Evolutionary conservation across 1,284 basidiomycete species (phyloP).

Genomic region (Heterobasidion occidentale): DNA sequence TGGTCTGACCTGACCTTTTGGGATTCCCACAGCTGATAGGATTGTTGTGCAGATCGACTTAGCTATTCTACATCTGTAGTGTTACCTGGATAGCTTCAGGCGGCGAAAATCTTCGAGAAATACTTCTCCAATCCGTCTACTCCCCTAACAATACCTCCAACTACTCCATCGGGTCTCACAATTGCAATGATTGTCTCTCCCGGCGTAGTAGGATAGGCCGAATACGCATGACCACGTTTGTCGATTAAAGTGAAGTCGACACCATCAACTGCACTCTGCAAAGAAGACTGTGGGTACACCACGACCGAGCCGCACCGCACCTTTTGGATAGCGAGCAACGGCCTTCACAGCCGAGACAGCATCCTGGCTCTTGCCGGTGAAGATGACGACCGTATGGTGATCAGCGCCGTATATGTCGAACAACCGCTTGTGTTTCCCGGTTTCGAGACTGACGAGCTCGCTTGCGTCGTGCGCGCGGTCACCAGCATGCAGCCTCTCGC

Average conservation of each 20-base stretch:
- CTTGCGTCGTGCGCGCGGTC: slow-evolving; percentile 15
- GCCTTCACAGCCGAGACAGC: neutral
- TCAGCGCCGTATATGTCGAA: slow-evolving; percentile 5
- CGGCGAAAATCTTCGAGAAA: neutral
- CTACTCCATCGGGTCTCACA: slow-evolving; percentile 2
- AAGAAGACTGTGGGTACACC: neutral
- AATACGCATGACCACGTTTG: neutral
- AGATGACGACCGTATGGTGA: slow-evolving; percentile 6
- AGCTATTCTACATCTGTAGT: too few species aligned
- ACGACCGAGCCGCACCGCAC: neutral
- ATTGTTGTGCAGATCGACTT: too few species aligned
- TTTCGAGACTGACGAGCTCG: neutral
- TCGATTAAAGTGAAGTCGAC: neutral
- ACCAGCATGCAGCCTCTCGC: slow-evolving; percentile 6
- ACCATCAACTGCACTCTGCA: neutral
- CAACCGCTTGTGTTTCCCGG: neutral
- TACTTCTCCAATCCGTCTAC: neutral
- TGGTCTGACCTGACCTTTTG: too few species aligned
- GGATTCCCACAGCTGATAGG: too few species aligned
- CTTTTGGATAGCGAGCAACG: neutral
- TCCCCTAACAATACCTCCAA: slow-evolving; percentile 1
- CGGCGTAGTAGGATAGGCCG: neutral
- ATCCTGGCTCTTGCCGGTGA: neutral
- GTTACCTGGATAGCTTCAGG: neutral
- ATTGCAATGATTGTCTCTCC: neutral